These are phyloP conservation scores for Gilbertella persicaria DNA, from an alignment of 371 early-diverging fungal species.

Conservation along the genomic window DNA sequence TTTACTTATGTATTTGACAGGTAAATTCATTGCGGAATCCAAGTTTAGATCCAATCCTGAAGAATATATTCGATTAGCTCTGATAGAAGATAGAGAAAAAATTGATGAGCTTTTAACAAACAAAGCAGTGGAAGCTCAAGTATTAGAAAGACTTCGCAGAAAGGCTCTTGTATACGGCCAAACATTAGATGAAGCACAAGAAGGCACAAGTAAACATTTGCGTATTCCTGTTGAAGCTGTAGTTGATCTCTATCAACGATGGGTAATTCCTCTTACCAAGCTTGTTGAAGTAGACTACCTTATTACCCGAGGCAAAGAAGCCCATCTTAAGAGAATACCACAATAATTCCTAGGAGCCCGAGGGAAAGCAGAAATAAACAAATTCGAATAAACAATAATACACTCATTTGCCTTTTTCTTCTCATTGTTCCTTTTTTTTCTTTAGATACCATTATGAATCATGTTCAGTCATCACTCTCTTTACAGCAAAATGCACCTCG, in stretches of 20 bases:
- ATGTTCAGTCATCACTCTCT: too few relatives aligned
- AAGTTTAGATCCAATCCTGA: slow-evolving; percentile 85
- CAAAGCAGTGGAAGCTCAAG: slow-evolving; percentile 75
- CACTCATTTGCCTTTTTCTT: neutral
- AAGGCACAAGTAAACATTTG: slow-evolving; percentile 36
- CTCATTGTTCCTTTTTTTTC: neutral
- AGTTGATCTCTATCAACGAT: slow-evolving; percentile 84
- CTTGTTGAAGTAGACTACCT: slow-evolving; percentile 94
- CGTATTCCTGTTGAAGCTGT: slow-evolving; percentile 79
- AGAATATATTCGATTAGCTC: slow-evolving; percentile 83
- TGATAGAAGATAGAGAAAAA: slow-evolving; percentile 70
- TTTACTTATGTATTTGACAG: slow-evolving; percentile 32
- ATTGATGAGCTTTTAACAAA: slow-evolving; percentile 89
- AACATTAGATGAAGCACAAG: slow-evolving; percentile 63
- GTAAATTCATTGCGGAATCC: slow-evolving; percentile 95
- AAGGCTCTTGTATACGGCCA: slow-evolving; percentile 94
- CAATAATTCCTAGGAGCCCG: too few relatives aligned
- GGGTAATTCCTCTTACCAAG: slow-evolving; percentile 87
- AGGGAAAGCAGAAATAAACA: neutral
- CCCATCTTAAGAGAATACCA: slow-evolving; percentile 2
- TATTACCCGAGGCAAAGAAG: slow-evolving; percentile 57
- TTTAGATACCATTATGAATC: neutral
- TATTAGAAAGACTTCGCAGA: slow-evolving; percentile 78
- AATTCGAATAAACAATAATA: neutral
- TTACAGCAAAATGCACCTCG: neutral